Conservation (phyloP, 2,329 filamentous ascomycete genomes). For the Phoma sp. region DNA sequence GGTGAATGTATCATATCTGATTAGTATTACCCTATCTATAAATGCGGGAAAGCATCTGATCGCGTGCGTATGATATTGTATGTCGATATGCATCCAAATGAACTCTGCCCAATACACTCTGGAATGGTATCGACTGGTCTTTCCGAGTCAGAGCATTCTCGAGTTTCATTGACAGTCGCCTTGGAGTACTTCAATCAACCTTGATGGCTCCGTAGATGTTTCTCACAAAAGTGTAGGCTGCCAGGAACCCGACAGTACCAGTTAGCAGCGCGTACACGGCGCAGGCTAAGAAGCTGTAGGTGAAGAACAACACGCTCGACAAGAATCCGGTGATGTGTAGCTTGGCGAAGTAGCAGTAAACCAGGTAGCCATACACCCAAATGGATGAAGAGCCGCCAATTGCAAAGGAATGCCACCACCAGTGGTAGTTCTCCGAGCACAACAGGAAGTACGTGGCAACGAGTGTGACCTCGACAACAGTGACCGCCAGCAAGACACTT, state of each 20-base stretch:
- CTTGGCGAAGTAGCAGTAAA: conserved; percentile 83
- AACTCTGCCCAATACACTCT: not conserved
- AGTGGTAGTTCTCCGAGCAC: conserved; percentile 80
- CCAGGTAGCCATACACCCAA: conserved; percentile 83
- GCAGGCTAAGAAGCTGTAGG: conserved; percentile 82
- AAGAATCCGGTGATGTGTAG: conserved; percentile 82
- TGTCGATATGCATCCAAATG: not conserved
- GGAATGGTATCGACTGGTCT: not conserved
- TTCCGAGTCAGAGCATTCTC: not conserved
- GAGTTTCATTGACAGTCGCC: not conserved
- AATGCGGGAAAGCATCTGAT: not conserved
- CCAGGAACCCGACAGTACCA: conserved; percentile 84
- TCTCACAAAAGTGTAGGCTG: conserved; percentile 82
- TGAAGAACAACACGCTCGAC: conserved; percentile 82
- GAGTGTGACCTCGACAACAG: conserved; percentile 82
- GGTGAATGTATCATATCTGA: not conserved
- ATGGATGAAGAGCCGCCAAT: conserved; percentile 77
- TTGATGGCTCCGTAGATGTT: conserved; percentile 71
- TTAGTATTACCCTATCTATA: conserved; percentile 1
- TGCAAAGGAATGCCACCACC: conserved; percentile 91
- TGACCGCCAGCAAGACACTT: conserved; percentile 73
- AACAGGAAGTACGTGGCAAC: conserved; percentile 84
- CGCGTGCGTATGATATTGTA: not conserved
- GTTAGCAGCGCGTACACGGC: conserved; percentile 80
- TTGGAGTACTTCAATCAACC: conserved; percentile 14